Evolutionary conservation across 805 yeast genomes (phyloP).

Genomic region (Scheffersomyces coipomensis): DNA sequence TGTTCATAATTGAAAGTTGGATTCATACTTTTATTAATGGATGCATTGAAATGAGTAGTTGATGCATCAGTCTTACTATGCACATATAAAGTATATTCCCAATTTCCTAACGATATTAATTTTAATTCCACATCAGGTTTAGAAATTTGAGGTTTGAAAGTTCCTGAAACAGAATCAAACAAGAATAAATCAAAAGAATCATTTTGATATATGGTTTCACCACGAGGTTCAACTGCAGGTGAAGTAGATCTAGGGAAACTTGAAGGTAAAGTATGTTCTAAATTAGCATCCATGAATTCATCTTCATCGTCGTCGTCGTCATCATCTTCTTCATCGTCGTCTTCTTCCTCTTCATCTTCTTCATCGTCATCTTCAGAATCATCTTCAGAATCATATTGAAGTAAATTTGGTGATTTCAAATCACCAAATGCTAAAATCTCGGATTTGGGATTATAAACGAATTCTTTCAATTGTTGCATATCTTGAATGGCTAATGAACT

Average conservation of each 20-base stretch:
- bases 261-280: not conserved
- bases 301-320: slow-evolving; percentile 8
- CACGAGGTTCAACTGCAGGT: slow-evolving; percentile 10
- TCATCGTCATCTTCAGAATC: slow-evolving; percentile 24
- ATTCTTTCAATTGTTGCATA: slow-evolving; percentile 52
- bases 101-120: slow-evolving; percentile 47
- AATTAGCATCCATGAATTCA: slow-evolving; percentile 8
- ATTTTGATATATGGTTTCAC: slow-evolving; percentile 14
- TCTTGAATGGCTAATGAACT: slow-evolving; percentile 45
- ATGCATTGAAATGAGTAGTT: slow-evolving; percentile 2
- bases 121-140: slow-evolving; percentile 23
- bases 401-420: slow-evolving; percentile 11
- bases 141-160: slow-evolving; percentile 44
- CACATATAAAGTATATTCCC: slow-evolving; percentile 54
- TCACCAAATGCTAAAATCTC: slow-evolving; percentile 21
- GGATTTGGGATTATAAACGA: slow-evolving; percentile 37
- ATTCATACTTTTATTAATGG: slow-evolving; percentile 46
- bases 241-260: not conserved
- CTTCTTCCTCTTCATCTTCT: slow-evolving; percentile 19
- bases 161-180: slow-evolving; percentile 51
- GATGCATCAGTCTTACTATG: slow-evolving; percentile 10
- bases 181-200: slow-evolving; percentile 47
- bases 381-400: slow-evolving; percentile 4
- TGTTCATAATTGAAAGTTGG: slow-evolving; percentile 64
- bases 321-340: slow-evolving; percentile 19